phyloP scores from a whole-genome alignment of 805 yeast genomes.

The Candida endomychidarum region DNA sequence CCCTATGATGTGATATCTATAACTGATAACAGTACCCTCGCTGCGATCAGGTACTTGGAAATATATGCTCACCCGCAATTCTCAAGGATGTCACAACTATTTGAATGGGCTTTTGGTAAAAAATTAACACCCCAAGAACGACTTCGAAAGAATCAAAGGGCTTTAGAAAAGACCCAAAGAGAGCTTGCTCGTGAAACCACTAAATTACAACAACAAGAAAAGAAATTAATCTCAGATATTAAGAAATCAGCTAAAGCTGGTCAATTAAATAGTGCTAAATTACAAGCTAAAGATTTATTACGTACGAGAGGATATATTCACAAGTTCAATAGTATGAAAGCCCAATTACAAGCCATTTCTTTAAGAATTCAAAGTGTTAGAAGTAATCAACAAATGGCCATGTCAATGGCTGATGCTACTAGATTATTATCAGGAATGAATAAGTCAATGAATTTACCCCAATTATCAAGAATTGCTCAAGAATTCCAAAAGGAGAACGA shows the following conservation, averaged over 20 bases:
- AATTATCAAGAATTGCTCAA: conserved; percentile 84
- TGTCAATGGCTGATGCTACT: conserved; percentile 93
- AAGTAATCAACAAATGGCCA: conserved; percentile 92
- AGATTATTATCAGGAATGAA: conserved; percentile 83
- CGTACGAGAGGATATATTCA: conserved; percentile 81
- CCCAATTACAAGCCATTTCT: conserved; percentile 93
- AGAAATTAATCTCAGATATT: conserved; percentile 79
- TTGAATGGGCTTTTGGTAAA: conserved; percentile 97
- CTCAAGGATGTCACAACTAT: conserved; percentile 30
- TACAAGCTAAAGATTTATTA: conserved; percentile 93
- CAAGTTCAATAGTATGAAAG: conserved; percentile 90
- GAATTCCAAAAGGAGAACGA: conserved; percentile 94
- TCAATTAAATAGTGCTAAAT: conserved; percentile 84
- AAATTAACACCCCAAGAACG: conserved; percentile 92
- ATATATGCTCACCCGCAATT: neutral
- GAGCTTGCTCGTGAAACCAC: conserved; percentile 86
- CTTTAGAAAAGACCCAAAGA: conserved; percentile 90
- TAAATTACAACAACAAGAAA: conserved; percentile 89
- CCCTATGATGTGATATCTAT: no score
- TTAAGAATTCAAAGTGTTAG: conserved; percentile 89
- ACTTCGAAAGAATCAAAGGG: conserved; percentile 91
- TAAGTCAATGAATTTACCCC: conserved; percentile 85
- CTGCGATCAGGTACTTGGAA: no score
- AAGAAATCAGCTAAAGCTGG: conserved; percentile 90
- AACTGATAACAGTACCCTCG: no score